Base-by-base conservation (phyloP, 2,329 filamentous ascomycete genomes). In the Calonectria honghensis region DNA sequence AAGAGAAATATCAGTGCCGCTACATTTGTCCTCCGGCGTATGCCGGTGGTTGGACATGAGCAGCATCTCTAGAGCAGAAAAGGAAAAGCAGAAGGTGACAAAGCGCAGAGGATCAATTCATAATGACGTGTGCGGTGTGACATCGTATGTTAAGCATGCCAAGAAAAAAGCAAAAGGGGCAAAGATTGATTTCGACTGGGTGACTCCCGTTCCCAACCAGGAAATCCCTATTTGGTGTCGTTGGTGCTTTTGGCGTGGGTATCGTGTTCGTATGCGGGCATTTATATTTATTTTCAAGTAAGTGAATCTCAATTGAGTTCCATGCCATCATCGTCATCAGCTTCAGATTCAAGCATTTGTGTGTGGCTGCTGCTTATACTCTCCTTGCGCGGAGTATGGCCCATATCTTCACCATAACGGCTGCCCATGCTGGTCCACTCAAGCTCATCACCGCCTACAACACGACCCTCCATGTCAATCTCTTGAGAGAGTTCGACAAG, bases 401-500 rank as follows among this genome's bases (percentile, higher is more conserved):
- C 82, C 68, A 81, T 81, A 7, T 81, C 81, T 59, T 87, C 88
- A n/a, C 85, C 84, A 69, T 85, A 91, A 24, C 89, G 86, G 32
- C 85, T 85, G 32, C 88, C 87, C 80, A 81, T 88, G 86, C 52
- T 87, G 81, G 75, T 89, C 90, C 77, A 91, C 80, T 91, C 89
- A 20, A 97, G 88, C 83, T 98, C 96, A 76, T 98, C 95, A 54
- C 96, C 96, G 68, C 94, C 94, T 7, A 98, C 90, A 9, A 99
- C 94, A 32, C 96, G 91, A n/a, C 96, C 96, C 82, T 98, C 97
- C 80, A 93, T 94, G 84, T 98, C 96, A 54, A 98, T 94, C 83
- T 98, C 96, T 84, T 98, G 95, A 70, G 95, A 98, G 13, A 99
- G 90, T 82, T 98, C 96, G 71, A 98, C 94, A 72, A 99, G 89